Evolutionary conservation across 441 rosid genomes (phyloP), one percentile per base, ranked within the genome.

Genomic region (Isatis lusitanica): DNA sequence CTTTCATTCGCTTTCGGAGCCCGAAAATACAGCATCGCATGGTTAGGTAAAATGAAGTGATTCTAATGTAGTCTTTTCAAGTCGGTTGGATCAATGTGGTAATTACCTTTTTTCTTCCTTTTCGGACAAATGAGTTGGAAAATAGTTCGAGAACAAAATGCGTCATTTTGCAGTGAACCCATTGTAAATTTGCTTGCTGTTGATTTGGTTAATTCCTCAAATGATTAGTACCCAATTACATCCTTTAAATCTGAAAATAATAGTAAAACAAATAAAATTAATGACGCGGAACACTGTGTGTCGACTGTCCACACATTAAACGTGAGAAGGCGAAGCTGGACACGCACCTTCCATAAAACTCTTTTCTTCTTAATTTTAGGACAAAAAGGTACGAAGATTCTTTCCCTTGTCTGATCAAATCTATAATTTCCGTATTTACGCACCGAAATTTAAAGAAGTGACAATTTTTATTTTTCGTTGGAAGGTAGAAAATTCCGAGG

Each of bases 311-410:
- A 51, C 18, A 66, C 59, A 61, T 26, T 28, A 55, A 72, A 72
- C 81, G 66, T 78, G 74, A 67, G 77, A 55, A 62, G 74, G 42
- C 55, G 47, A 73, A 78, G 74, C 77, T 31, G 31, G 81, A 78
- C 78, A 78, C 81, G 81, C 77, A 67, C 66, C 70, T 46, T 66
- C 66, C 74, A 9, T 13, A 4, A 4, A 30, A 18, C 66, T 30
- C 8, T 30, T 3, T 46, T 74, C 30, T 52, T 4, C 8, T 17
- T 12, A 64, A 62, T 3, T 15, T 63, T 28, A 46, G 75, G 21
- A 76, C 63, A 48, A 9, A 38, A 33, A 51, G 7, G 31, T 63
- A 26, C 56, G 17, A 71, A 50, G 69, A 71, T 66, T 66, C 2
- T 16, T 70, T 65, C 31, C 62, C 62, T 30, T 56, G 28, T 53